Percentiles rank a stretch among this genome's conserved stretches.
phyloP scores from a whole-genome alignment of 768 basidiomycete species.

The Tricholoma flavovirens region DNA sequence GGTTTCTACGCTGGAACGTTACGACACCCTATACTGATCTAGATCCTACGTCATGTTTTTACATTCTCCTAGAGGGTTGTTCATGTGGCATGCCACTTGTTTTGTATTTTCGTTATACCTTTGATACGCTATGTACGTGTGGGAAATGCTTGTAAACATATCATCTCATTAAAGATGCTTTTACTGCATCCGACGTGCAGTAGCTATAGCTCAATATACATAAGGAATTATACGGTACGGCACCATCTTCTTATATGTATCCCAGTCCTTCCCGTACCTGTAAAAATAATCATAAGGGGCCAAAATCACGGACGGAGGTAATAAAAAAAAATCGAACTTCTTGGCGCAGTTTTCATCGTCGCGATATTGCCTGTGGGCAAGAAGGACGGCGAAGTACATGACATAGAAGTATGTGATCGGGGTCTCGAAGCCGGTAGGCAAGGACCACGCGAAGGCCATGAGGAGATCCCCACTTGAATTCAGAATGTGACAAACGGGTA shows the following conservation, averaged over 20 bases:
- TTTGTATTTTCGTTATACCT: not conserved
- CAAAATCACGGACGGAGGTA: not conserved
- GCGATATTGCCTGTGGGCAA: constrained; percentile 83
- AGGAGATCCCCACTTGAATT: constrained; percentile 68
- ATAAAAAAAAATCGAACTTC: constrained; percentile 51
- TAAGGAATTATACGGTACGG: constrained; percentile 84
- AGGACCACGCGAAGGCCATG: constrained; percentile 90
- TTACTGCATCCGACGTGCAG: not conserved
- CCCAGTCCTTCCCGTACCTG: constrained; percentile 94
- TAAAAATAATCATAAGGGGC: not conserved
- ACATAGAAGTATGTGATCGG: constrained; percentile 97
- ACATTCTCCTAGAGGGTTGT: not conserved
- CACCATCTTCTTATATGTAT: constrained; percentile 81
- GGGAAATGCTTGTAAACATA: not conserved
- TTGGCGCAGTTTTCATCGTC: constrained; percentile 89
- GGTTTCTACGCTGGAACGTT: not conserved
- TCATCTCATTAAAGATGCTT: not conserved
- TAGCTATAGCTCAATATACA: constrained; percentile 44
- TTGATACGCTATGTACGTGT: not conserved
- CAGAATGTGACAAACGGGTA: not conserved
- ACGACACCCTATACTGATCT: not conserved
- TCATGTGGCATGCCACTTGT: not conserved
- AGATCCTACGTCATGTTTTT: not conserved
- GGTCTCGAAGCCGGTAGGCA: constrained; percentile 86
- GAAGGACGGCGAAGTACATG: constrained; percentile 80